Evolutionary conservation across 129 eudicot species (phyloP), one percentile per base, ranked within the genome.

Genomic region (Kitagawia praeruptora): DNA sequence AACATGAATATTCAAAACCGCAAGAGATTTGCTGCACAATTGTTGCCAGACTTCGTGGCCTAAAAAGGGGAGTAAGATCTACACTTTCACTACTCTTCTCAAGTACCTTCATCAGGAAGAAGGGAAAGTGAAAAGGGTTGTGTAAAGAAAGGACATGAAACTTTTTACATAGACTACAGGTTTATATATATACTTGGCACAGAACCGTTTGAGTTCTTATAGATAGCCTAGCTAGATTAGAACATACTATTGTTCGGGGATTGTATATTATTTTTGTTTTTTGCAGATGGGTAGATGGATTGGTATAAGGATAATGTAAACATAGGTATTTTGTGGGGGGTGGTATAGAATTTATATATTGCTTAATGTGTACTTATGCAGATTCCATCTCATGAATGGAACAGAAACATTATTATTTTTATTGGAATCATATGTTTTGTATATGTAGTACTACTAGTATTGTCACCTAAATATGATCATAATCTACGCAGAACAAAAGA

Each of bases 11-110:
- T 91, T 11, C 97, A 89, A 81, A 89, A 81, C 82, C 85, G 97
- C 8, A 91, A 91, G 80, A 80, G 92, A 83, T 89, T 91, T 42
- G 92, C 94, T 63, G 98, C 98, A 48, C 98, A 89, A 82, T 85
- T 89, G 64, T 81, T 93, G 82, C 97, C 94, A 9, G 98, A 93
- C 89, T 93, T 89, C 82, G 98, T 93, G 21, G 85, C 98, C 73
- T 91, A 78, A 93, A 54, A 79, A 80, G 75, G 85, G 49, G 79
- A 75, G 85, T 13, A 42, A 73, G 77, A 73, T 12, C 31, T n/a
- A 4, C 5, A 42, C 69, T 48, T 77, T 54, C 81, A 81, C 79
- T 82, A 75, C 48, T 85, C 39, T 53, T 38, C 38, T 54, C 75
- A 12, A 54, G 31, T 71, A 75, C 79, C 82, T 78, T 75, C 70